These are phyloP conservation scores for Trametes polyzona DNA, from an alignment of 1,284 basidiomycete species.

Conservation along the genomic window DNA sequence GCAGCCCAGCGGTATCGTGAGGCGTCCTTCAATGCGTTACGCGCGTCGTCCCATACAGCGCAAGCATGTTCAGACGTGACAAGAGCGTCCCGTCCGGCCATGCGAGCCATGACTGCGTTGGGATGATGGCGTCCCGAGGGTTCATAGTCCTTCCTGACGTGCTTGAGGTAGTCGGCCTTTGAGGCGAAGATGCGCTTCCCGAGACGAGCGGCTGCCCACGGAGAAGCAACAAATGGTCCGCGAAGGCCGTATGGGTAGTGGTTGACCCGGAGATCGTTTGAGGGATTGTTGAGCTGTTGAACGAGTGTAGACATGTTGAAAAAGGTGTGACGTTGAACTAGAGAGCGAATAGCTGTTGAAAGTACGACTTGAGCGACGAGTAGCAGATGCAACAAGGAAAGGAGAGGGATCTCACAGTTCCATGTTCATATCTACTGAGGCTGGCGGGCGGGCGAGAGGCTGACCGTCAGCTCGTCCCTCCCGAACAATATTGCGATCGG, in stretches of 20 bases:
- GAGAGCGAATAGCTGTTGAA: neutral
- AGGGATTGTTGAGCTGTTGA: neutral
- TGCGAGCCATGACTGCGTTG: neutral
- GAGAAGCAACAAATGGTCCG: neutral
- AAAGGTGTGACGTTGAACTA: neutral
- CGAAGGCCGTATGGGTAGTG: neutral
- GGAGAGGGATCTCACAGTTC: neutral
- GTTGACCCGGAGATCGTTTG: neutral
- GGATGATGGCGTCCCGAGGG: neutral
- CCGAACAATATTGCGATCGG: too few species aligned
- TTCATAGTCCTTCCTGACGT: conserved; percentile 2
- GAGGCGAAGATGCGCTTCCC: conserved; percentile 5
- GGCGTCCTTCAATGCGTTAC: neutral
- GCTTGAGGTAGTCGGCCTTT: neutral
- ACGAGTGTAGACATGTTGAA: neutral
- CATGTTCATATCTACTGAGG: neutral
- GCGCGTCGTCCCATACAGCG: too few species aligned
- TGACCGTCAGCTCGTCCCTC: neutral
- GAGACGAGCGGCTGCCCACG: conserved; percentile 5
- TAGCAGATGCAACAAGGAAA: neutral
- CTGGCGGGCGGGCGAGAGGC: neutral
- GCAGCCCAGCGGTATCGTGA: neutral
- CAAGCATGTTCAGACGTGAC: too few species aligned
- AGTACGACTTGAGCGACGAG: neutral
- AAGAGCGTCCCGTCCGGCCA: neutral